These are phyloP conservation scores for Aureobasidium sp. DNA, from an alignment of 2,329 filamentous ascomycete genomes.

Conservation along the genomic window DNA sequence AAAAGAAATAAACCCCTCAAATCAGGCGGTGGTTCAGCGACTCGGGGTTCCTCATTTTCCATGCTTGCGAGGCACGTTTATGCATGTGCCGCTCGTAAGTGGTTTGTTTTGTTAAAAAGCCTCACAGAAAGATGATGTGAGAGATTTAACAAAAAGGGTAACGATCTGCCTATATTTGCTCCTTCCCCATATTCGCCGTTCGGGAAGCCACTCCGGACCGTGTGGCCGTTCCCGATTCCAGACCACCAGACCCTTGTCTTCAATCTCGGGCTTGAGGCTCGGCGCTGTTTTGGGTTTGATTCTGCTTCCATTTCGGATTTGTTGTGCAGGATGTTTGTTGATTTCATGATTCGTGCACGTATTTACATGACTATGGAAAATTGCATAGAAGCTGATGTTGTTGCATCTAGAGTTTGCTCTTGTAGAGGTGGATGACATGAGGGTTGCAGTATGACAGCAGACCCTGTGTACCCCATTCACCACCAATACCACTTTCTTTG, in stretches of 20 bases:
- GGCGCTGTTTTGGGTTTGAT: no score
- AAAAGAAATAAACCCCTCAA: neutral
- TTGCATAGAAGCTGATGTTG: neutral
- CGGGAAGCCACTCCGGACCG: neutral
- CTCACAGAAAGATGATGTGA: neutral
- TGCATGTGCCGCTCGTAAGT: neutral
- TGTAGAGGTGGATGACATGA: slow-evolving; percentile 42
- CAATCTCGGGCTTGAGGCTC: no score
- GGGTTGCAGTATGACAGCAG: slow-evolving; percentile 43
- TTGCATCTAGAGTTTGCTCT: slow-evolving; percentile 26
- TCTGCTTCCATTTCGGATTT: no score
- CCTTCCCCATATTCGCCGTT: neutral
- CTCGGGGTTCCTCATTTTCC: no score
- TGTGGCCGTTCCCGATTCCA: neutral
- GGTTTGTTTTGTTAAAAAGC: slow-evolving; percentile 6
- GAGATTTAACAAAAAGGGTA: slow-evolving; percentile 3
- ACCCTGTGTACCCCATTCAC: slow-evolving; percentile 51
- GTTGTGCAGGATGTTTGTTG: no score
- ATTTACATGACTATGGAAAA: neutral
- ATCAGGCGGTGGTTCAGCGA: neutral
- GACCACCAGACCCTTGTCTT: slow-evolving; percentile 1
- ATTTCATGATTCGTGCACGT: neutral
- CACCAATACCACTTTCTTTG: slow-evolving; percentile 71
- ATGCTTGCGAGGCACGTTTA: neutral
- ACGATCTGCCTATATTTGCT: neutral